phyloP scores from a whole-genome alignment of 1,139 yeast genomes.

The Blastobotrys capitulatus region DNA sequence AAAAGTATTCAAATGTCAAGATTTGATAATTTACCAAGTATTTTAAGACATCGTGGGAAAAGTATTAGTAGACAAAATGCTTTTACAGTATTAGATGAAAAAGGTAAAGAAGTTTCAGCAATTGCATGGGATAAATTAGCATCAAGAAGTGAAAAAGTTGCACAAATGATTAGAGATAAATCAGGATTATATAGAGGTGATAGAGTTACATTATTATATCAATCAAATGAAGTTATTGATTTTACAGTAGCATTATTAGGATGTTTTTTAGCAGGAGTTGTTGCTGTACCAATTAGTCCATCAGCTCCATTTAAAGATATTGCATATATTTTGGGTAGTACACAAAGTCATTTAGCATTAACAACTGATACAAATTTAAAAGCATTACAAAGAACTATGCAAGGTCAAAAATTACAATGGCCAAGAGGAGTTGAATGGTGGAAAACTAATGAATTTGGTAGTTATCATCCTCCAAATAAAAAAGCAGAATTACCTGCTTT shows the following conservation, averaged over 20 bases:
- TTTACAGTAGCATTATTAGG: conserved; percentile 84
- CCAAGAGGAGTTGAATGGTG: conserved; percentile 62
- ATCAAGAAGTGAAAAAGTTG: conserved; percentile 77
- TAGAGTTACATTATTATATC: conserved; percentile 77
- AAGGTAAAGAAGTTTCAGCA: conserved; percentile 71
- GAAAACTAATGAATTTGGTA: conserved; percentile 86
- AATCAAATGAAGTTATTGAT: conserved; percentile 78
- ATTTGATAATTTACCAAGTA: conserved; percentile 61
- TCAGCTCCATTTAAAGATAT: conserved; percentile 63
- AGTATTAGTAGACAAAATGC: conserved; percentile 66
- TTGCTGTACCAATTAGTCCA: conserved; percentile 88
- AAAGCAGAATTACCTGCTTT: conserved; percentile 58
- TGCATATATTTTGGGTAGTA: conserved; percentile 61
- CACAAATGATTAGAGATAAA: conserved; percentile 77
- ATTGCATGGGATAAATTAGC: conserved; percentile 91
- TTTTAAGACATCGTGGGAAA: conserved; percentile 66
- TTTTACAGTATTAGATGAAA: conserved; percentile 61
- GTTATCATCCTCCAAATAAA: conserved; percentile 53
- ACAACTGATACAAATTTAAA: conserved; percentile 76
- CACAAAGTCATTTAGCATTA: conserved; percentile 72
- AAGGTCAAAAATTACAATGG: conserved; percentile 44
- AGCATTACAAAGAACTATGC: conserved; percentile 57
- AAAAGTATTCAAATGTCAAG: conserved; percentile 32
- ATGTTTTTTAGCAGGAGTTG: conserved; percentile 88
- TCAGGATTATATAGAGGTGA: conserved; percentile 72